These are phyloP conservation scores for Tolypocladium sp. DNA, from an alignment of 2,329 filamentous ascomycete genomes.

Conservation along the genomic window DNA sequence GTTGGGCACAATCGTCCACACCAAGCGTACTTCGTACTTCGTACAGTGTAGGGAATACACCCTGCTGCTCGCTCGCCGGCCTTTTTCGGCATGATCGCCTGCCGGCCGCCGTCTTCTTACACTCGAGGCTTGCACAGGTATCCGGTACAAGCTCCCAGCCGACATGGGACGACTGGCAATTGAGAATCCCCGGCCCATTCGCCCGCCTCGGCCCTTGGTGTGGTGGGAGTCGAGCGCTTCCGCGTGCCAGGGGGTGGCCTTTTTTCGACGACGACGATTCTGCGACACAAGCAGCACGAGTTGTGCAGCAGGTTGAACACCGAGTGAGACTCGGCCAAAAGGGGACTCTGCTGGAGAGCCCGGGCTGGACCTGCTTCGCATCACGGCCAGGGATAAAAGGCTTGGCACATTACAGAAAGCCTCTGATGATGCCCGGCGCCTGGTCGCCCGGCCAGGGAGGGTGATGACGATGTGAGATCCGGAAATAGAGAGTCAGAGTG, in stretches of 20 bases:
- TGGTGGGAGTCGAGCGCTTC: background rate
- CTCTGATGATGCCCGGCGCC: background rate
- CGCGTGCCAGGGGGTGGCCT: background rate
- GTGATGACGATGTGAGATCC: background rate
- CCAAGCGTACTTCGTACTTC: too few species aligned
- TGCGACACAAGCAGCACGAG: background rate
- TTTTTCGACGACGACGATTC: background rate
- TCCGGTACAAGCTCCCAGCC: background rate
- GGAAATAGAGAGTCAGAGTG: background rate
- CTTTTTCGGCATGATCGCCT: background rate
- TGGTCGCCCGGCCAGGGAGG: background rate
- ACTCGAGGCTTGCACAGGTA: background rate
- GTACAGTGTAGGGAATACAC: background rate
- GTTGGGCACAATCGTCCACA: background rate
- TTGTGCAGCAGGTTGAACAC: background rate
- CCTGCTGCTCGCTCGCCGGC: background rate
- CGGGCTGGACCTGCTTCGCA: background rate
- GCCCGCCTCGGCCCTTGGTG: background rate
- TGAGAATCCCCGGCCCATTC: background rate
- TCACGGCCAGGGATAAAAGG: background rate
- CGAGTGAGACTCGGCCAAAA: background rate
- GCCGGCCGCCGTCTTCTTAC: background rate
- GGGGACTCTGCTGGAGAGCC: background rate
- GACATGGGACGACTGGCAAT: background rate
- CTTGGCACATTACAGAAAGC: background rate